A percentile compares a stretch with the other conserved stretches of the same genome.
Evolutionary conservation across 495 filamentous ascomycete species (phyloP).

Genomic region (Cercophora scortea): DNA sequence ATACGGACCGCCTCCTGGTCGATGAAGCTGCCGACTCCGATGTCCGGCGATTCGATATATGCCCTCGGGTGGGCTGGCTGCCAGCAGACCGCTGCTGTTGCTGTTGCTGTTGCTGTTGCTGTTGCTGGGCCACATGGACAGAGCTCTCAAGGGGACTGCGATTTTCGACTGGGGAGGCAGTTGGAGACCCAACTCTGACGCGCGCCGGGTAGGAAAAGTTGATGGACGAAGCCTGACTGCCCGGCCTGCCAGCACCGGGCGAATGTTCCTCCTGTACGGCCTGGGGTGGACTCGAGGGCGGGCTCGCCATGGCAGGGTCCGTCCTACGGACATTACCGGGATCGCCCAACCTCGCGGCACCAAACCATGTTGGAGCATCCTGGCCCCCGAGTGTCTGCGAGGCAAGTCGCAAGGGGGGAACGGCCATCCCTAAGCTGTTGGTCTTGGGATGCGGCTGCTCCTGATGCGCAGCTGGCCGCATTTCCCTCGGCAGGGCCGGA

Average conservation of each 20-base stretch:
- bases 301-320: conserved; percentile 34
- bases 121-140: neutral
- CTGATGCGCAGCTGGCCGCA: conserved; percentile 12
- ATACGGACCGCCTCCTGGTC: conserved; percentile 12
- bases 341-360: conserved; percentile 33
- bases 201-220: conserved; percentile 78
- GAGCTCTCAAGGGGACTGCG: neutral
- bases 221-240: conserved; percentile 57
- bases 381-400: conserved; percentile 34
- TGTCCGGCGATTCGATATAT: conserved; percentile 1
- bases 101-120: neutral
- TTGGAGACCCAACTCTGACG: conserved; percentile 25
- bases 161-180: conserved; percentile 11
- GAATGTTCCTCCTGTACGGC: conserved; percentile 4
- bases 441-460: conserved; percentile 12
- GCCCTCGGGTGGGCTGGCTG: neutral
- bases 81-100: neutral
- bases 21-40: conserved; percentile 3
- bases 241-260: conserved; percentile 31
- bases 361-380: conserved; percentile 33
- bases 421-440: conserved; percentile 23
- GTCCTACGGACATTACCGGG: conserved; percentile 31
- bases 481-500: conserved; percentile 56
- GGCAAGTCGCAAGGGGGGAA: conserved; percentile 31
- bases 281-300: conserved; percentile 25